These are phyloP conservation scores for Apiotrichum laibachii DNA, from an alignment of 1,284 basidiomycete species.

Conservation along the genomic window DNA sequence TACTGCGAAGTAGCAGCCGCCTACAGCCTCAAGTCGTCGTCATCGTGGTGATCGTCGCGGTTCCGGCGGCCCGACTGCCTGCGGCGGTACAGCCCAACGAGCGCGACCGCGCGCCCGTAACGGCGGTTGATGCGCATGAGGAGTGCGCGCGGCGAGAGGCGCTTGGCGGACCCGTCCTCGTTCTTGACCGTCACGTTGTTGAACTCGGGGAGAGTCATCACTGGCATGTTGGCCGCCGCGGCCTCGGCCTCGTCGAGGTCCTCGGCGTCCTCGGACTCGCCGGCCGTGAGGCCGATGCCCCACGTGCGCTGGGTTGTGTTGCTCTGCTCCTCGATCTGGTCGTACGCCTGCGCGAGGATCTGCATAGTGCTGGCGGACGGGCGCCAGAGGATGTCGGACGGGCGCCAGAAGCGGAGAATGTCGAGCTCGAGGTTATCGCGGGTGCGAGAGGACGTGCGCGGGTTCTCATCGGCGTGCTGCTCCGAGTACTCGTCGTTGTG, in stretches of 20 bases:
- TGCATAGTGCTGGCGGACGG: conserved; percentile 33
- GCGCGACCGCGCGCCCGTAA: conserved; percentile 36
- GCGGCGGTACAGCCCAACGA: conserved; percentile 41
- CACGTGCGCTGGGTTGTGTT: conserved; percentile 20
- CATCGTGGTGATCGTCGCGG: no score
- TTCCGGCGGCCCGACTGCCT: conserved; percentile 19
- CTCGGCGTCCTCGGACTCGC: conserved; percentile 27
- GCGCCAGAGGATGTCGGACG: conserved; percentile 42
- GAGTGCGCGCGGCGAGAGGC: conserved; percentile 29
- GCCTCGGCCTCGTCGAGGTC: conserved; percentile 26
- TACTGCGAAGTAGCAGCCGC: no score
- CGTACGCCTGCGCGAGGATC: conserved; percentile 37
- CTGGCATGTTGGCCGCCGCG: conserved; percentile 24
- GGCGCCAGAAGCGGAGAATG: conserved; percentile 38
- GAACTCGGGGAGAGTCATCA: conserved; percentile 27
- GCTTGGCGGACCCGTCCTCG: conserved; percentile 25
- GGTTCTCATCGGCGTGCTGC: no score
- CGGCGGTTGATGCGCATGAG: conserved; percentile 37
- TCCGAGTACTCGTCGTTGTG: no score
- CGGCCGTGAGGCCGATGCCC: conserved; percentile 21
- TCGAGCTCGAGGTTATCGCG: conserved; percentile 5
- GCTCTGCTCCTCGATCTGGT: conserved; percentile 33
- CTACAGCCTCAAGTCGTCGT: no score
- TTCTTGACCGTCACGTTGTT: conserved; percentile 26
- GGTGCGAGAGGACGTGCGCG: no score